Evolutionary conservation across 1,139 yeast genomes (phyloP).

Genomic region (Hyphopichia khmerensis): DNA sequence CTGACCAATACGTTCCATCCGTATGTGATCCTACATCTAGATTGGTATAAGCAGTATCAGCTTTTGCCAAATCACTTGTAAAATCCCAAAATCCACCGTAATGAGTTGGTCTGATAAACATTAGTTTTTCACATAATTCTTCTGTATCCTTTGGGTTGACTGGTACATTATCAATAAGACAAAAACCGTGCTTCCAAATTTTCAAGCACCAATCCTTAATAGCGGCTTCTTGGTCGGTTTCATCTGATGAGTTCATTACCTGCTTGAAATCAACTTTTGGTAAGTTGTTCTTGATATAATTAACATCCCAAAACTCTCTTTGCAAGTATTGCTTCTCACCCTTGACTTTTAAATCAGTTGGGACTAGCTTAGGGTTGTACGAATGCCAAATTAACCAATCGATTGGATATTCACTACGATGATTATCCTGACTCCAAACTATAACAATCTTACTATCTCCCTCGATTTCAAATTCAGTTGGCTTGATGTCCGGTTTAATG

Average conservation of each 20-base stretch:
- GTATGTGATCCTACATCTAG: constrained; percentile 68
- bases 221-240: constrained; percentile 38
- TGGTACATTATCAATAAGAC: constrained; percentile 64
- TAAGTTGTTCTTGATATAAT: constrained; percentile 38
- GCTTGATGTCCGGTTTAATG: constrained; percentile 48
- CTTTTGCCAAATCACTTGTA: constrained; percentile 68
- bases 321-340: constrained; percentile 30
- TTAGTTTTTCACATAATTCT: constrained; percentile 55
- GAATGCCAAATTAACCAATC: constrained; percentile 63
- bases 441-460: constrained; percentile 23
- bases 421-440: constrained; percentile 51
- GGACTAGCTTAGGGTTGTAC: constrained; percentile 51
- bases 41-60: constrained; percentile 76
- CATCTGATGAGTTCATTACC: constrained; percentile 40
- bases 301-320: constrained; percentile 48
- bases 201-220: constrained; percentile 60
- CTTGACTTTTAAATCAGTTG: constrained; percentile 23
- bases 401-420: constrained; percentile 44
- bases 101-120: constrained; percentile 70
- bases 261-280: constrained; percentile 54
- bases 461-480: constrained; percentile 20
- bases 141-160: constrained; percentile 62
- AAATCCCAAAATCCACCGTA: constrained; percentile 85
- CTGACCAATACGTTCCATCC: constrained; percentile 79
- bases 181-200: constrained; percentile 62